These are phyloP conservation scores for Debaryomyces psychrophilus DNA, from an alignment of 1,139 yeast species.

Conservation along the genomic window DNA sequence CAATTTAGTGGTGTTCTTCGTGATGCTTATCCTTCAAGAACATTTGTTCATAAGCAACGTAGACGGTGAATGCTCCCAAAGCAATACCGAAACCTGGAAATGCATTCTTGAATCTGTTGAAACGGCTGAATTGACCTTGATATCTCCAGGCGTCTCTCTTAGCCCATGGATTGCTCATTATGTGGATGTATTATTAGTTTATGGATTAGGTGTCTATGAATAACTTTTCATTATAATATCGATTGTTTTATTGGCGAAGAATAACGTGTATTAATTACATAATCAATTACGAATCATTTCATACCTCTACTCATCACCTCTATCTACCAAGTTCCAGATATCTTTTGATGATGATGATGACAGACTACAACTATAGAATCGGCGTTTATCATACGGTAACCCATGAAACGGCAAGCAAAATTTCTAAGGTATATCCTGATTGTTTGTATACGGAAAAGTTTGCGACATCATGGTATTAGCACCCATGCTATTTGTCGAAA, in stretches of 20 bases:
- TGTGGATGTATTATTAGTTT: conserved; percentile 9
- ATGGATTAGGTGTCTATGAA: background rate
- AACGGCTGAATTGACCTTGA: conserved; percentile 77
- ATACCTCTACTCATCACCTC: background rate
- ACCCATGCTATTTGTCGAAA: too few relatives aligned
- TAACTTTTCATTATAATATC: conserved; percentile 2
- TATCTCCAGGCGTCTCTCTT: conserved; percentile 92
- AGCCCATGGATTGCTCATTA: conserved; percentile 51
- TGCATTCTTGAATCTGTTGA: conserved; percentile 69
- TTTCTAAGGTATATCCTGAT: too few relatives aligned
- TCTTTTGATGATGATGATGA: too few relatives aligned
- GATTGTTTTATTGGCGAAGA: conserved; percentile 8
- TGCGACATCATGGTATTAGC: too few relatives aligned
- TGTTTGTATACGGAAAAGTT: too few relatives aligned
- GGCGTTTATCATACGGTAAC: too few relatives aligned
- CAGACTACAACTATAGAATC: too few relatives aligned
- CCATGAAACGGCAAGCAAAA: too few relatives aligned
- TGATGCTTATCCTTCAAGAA: conserved; percentile 35
- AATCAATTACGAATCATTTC: background rate
- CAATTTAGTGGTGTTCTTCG: conserved; percentile 32
- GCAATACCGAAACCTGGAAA: conserved; percentile 87
- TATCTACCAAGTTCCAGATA: background rate
- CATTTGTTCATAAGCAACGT: conserved; percentile 65
- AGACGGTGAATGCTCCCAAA: conserved; percentile 71
- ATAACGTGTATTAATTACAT: background rate